phyloP scores from a whole-genome alignment of 495 filamentous ascomycete species.

The Poronia punctata region DNA sequence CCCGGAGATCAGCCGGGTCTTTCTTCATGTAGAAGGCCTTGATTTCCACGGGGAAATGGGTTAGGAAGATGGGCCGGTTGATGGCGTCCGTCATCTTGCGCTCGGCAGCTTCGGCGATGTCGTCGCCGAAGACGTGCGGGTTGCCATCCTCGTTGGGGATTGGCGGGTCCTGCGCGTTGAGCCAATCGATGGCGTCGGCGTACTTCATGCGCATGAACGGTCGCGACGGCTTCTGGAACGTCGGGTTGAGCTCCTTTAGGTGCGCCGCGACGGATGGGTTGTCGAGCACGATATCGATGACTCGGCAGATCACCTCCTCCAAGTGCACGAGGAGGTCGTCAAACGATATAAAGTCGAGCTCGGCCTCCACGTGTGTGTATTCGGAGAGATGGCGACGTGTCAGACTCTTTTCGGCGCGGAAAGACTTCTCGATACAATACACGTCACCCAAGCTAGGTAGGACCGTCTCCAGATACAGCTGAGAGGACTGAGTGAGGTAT shows the following conservation, averaged over 20 bases:
- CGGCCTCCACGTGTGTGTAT: constrained; percentile 96
- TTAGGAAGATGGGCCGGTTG: constrained; percentile 90
- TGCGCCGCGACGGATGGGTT: constrained; percentile 62
- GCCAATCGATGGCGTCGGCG: constrained; percentile 88
- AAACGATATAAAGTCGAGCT: constrained; percentile 94
- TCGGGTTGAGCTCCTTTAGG: constrained; percentile 80
- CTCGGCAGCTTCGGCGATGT: constrained; percentile 97
- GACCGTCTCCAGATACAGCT: constrained; percentile 96
- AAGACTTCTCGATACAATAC: constrained; percentile 97
- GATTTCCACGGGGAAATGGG: constrained; percentile 94
- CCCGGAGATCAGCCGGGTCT: constrained; percentile 69
- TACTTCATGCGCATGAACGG: constrained; percentile 97
- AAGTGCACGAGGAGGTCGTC: constrained; percentile 86
- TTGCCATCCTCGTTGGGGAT: constrained; percentile 90
- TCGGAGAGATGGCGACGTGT: constrained; percentile 92
- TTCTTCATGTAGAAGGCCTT: constrained; percentile 99
- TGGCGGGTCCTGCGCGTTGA: constrained; percentile 65
- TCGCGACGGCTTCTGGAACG: constrained; percentile 71
- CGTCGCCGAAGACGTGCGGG: constrained; percentile 87
- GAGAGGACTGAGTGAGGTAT: constrained; percentile 93
- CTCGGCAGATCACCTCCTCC: constrained; percentile 80
- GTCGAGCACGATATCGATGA: constrained; percentile 66
- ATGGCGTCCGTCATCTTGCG: constrained; percentile 95
- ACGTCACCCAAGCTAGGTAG: constrained; percentile 86
- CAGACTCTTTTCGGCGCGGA: constrained; percentile 93